These are phyloP conservation scores for Hypomyces rosellus DNA, from an alignment of 2,329 filamentous ascomycete species.

Conservation along the genomic window DNA sequence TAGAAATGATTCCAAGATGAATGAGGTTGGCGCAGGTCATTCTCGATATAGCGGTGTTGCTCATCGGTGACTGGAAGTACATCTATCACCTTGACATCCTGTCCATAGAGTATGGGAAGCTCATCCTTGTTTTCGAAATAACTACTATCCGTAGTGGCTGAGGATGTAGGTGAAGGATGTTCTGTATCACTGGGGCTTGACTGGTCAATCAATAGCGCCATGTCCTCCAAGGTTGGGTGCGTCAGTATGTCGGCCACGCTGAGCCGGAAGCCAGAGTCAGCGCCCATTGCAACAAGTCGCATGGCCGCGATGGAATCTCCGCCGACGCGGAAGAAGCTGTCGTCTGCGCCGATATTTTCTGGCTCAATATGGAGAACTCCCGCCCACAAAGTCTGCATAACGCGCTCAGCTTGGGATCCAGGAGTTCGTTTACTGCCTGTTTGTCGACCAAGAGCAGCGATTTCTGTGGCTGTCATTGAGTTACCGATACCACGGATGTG, in stretches of 20 bases:
- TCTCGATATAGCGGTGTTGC: background rate
- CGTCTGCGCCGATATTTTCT: constrained; percentile 30
- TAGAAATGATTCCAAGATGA: background rate
- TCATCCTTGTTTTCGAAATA: too few relatives aligned
- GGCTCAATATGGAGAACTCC: constrained; percentile 26
- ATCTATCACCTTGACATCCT: too few relatives aligned
- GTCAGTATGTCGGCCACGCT: constrained; percentile 6
- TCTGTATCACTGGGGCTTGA: too few relatives aligned
- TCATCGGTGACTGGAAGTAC: background rate
- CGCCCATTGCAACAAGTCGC: constrained; percentile 28
- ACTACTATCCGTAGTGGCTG: too few relatives aligned
- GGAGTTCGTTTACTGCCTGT: constrained; percentile 1
- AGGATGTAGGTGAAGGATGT: too few relatives aligned
- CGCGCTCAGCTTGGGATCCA: constrained; percentile 10
- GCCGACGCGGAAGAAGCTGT: constrained; percentile 43
- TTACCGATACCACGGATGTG: too few relatives aligned
- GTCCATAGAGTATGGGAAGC: too few relatives aligned
- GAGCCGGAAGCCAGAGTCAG: background rate
- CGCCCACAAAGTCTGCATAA: constrained; percentile 29
- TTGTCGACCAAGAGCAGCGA: background rate
- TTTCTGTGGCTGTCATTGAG: too few relatives aligned
- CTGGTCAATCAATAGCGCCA: background rate
- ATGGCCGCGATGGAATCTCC: constrained; percentile 44
- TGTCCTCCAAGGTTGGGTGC: background rate
- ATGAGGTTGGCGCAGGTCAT: background rate